These are phyloP conservation scores for Curvularia sp. DNA, from an alignment of 2,329 filamentous ascomycete species.

Conservation along the genomic window DNA sequence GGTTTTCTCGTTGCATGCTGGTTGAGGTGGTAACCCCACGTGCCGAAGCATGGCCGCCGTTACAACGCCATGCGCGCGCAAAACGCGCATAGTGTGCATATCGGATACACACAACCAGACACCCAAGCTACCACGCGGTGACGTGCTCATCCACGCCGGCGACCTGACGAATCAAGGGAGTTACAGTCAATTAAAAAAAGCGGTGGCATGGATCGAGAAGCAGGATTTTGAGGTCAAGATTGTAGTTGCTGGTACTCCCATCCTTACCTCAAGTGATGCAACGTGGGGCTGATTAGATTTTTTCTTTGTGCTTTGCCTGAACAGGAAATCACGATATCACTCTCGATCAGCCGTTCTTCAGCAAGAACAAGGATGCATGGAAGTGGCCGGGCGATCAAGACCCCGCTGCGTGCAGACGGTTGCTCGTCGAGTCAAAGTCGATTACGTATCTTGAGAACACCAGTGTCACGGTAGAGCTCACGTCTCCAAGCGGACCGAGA, in stretches of 20 bases:
- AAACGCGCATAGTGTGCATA: constrained; percentile 73
- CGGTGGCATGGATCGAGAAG: constrained; percentile 70
- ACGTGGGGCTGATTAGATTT: constrained; percentile 1
- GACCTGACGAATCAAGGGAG: constrained; percentile 78
- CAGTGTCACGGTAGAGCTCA: constrained; percentile 62
- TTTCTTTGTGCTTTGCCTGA: neutral
- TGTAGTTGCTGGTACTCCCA: constrained; percentile 66
- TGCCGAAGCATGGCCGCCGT: neutral
- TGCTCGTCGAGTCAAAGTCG: constrained; percentile 59
- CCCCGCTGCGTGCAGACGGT: constrained; percentile 59
- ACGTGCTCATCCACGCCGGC: constrained; percentile 78
- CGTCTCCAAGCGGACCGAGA: constrained; percentile 55
- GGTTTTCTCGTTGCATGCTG: neutral
- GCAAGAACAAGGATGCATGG: constrained; percentile 60
- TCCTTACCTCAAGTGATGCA: neutral
- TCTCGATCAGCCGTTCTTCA: constrained; percentile 69
- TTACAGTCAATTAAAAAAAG: constrained; percentile 63
- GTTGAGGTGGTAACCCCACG: neutral
- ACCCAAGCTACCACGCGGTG: constrained; percentile 71
- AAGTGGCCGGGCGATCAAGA: constrained; percentile 65
- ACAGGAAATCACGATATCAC: constrained; percentile 80
- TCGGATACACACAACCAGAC: constrained; percentile 77
- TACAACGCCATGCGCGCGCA: constrained; percentile 17
- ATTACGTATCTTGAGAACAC: constrained; percentile 71
- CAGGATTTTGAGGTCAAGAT: constrained; percentile 74